Conservation (phyloP, 2,329 filamentous ascomycete genomes). For the Sporothrix luriei region DNA sequence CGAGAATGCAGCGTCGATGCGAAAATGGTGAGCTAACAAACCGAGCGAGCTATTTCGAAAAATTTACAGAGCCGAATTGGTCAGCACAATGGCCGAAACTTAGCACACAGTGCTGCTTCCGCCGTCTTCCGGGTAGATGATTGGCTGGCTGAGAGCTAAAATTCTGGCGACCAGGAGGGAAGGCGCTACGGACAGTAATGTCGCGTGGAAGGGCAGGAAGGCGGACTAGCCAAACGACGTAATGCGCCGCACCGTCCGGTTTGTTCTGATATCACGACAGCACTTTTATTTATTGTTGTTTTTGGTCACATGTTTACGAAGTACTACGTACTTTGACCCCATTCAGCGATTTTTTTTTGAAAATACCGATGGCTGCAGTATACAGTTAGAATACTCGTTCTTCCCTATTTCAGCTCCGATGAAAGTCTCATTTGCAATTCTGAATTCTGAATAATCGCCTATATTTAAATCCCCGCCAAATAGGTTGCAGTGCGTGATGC, state of each 20-base stretch:
- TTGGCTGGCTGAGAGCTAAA: constrained; percentile 24
- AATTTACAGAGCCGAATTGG: constrained; percentile 33
- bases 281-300: neutral
- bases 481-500: constrained; percentile 9
- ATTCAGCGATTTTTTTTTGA: neutral
- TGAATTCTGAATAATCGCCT: constrained; percentile 6
- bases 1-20: neutral
- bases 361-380: too few species aligned
- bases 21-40: constrained; percentile 7
- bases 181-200: neutral
- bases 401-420: neutral
- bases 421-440: neutral
- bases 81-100: constrained; percentile 20
- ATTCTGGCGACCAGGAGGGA: neutral
- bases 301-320: too few species aligned
- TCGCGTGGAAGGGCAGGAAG: constrained; percentile 15
- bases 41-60: constrained; percentile 25
- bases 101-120: constrained; percentile 14
- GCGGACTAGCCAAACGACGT: neutral
- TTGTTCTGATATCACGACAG: too few species aligned
- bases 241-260: neutral
- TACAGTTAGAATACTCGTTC: neutral
- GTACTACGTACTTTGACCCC: neutral
- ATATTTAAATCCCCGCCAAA: neutral
- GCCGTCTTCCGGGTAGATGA: constrained; percentile 7